These are phyloP conservation scores for Lachancea thermotolerans DNA, from an alignment of 805 yeast genomes.

Conservation along the genomic window DNA sequence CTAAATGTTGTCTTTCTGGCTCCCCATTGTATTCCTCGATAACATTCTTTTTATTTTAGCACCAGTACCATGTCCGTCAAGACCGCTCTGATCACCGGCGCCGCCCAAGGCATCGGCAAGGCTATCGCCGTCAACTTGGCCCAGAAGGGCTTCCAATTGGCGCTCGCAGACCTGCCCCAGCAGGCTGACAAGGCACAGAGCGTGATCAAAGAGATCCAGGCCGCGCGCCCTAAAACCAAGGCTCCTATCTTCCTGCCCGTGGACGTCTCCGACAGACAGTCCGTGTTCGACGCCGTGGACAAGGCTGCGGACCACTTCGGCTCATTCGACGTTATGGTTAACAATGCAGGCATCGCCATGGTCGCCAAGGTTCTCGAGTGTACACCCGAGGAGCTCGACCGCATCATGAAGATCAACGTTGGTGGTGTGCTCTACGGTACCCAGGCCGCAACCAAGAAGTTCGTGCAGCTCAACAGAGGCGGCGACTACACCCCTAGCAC, in stretches of 20 bases:
- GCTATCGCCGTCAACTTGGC: conserved; percentile 79
- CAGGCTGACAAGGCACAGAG: conserved; percentile 21
- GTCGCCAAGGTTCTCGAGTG: conserved; percentile 25
- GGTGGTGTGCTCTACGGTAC: conserved; percentile 32
- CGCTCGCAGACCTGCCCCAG: conserved; percentile 22
- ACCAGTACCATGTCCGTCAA: background rate
- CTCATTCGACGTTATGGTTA: conserved; percentile 32
- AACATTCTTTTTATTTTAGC: background rate
- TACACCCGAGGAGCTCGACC: conserved; percentile 24
- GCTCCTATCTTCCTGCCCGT: conserved; percentile 23
- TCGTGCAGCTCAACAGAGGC: conserved; percentile 15
- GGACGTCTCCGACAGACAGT: conserved; percentile 22
- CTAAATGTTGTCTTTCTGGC: no score
- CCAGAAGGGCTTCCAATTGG: conserved; percentile 49
- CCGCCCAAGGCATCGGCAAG: conserved; percentile 85
- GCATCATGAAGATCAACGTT: conserved; percentile 26
- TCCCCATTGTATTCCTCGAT: no score
- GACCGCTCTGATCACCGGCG: conserved; percentile 76
- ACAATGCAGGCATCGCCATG: conserved; percentile 34
- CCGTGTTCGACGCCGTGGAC: conserved; percentile 26
- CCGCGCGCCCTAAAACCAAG: conserved; percentile 13
- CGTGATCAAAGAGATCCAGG: conserved; percentile 13
- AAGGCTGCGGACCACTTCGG: conserved; percentile 28
- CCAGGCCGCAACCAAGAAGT: conserved; percentile 30
- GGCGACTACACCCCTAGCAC: conserved; percentile 4